Percentiles rank a stretch among this genome's conserved stretches.
phyloP scores from a whole-genome alignment of 192 early-diverging fungal genomes.

The Gonapodya prolifera region DNA sequence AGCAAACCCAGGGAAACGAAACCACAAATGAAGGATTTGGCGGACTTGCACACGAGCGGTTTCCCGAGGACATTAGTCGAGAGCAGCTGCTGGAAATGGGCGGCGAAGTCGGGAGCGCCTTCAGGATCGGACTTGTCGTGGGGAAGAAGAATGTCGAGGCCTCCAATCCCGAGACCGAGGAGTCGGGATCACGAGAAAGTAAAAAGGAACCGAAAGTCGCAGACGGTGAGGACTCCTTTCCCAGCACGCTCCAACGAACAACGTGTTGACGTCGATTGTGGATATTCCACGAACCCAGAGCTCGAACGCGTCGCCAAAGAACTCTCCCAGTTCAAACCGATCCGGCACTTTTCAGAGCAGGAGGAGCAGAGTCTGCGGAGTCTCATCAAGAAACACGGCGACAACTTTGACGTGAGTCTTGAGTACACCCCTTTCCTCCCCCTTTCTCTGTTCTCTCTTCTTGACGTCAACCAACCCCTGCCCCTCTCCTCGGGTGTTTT shows the following conservation, averaged over 20 bases:
- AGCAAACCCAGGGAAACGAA: not conserved
- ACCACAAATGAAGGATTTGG: not conserved
- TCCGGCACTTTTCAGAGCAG: not conserved
- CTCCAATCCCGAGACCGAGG: not conserved
- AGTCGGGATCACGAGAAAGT: not conserved
- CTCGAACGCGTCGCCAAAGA: not conserved
- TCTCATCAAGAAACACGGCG: not conserved
- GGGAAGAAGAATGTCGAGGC: not conserved
- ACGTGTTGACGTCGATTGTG: not conserved
- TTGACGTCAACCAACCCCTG: too few species aligned
- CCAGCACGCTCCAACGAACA: too few species aligned
- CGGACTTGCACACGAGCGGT: not conserved
- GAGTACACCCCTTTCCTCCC: not conserved
- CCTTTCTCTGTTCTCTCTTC: not conserved
- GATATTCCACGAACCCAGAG: not conserved
- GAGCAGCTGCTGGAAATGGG: not conserved
- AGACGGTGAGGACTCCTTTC: not conserved
- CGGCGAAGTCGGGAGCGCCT: not conserved
- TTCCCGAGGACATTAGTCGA: not conserved
- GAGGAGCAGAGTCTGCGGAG: not conserved
- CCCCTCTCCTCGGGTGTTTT: not conserved
- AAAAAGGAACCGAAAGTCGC: not conserved
- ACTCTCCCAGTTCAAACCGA: not conserved
- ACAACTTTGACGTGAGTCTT: conserved; percentile 1
- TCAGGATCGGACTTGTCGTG: not conserved